A percentile compares a stretch with the other conserved stretches of the same genome.
These are phyloP conservation scores for Saccharata proteae DNA, from an alignment of 2,329 filamentous ascomycete genomes.

Conservation along the genomic window DNA sequence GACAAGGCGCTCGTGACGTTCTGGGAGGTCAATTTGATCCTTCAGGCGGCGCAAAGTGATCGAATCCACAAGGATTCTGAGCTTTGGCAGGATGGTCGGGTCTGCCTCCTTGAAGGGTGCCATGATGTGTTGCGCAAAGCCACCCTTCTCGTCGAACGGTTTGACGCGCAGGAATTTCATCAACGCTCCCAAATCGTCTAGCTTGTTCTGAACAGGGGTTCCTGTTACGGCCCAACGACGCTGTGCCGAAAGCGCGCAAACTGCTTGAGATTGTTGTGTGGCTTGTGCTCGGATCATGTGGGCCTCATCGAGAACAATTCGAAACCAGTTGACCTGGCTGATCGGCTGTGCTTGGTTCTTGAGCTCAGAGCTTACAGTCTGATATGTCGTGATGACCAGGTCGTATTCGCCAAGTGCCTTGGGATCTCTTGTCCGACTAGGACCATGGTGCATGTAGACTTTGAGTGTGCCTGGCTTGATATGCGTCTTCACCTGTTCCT, in stretches of 20 bases:
- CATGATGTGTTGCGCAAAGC: slow-evolving; percentile 70
- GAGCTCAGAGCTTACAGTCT: slow-evolving; percentile 72
- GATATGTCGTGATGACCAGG: slow-evolving; percentile 85
- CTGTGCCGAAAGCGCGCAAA: slow-evolving; percentile 65
- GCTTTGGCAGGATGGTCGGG: slow-evolving; percentile 67
- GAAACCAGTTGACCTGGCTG: slow-evolving; percentile 77
- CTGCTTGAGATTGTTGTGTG: slow-evolving; percentile 73
- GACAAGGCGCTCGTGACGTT: slow-evolving; percentile 59
- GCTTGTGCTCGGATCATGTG: slow-evolving; percentile 83
- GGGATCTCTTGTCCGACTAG: slow-evolving; percentile 55
- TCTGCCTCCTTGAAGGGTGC: slow-evolving; percentile 80
- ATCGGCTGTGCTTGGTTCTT: slow-evolving; percentile 53
- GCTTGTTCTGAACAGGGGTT: slow-evolving; percentile 85
- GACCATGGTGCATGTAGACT: slow-evolving; percentile 79
- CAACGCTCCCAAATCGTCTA: slow-evolving; percentile 80
- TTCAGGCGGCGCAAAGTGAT: slow-evolving; percentile 86
- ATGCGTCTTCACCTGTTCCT: slow-evolving; percentile 79
- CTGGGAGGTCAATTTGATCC: slow-evolving; percentile 67
- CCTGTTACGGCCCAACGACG: slow-evolving; percentile 95
- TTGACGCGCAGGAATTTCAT: slow-evolving; percentile 74
- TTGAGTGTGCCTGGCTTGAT: slow-evolving; percentile 51
- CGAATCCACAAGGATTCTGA: slow-evolving; percentile 85
- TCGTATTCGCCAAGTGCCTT: slow-evolving; percentile 61
- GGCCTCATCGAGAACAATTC: slow-evolving; percentile 86
- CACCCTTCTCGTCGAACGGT: slow-evolving; percentile 68